Percentiles rank a stretch among this genome's conserved stretches.
Evolutionary conservation across 371 early-diverging fungal species (phyloP).

Genomic region (Actinomortierella ambigua): DNA sequence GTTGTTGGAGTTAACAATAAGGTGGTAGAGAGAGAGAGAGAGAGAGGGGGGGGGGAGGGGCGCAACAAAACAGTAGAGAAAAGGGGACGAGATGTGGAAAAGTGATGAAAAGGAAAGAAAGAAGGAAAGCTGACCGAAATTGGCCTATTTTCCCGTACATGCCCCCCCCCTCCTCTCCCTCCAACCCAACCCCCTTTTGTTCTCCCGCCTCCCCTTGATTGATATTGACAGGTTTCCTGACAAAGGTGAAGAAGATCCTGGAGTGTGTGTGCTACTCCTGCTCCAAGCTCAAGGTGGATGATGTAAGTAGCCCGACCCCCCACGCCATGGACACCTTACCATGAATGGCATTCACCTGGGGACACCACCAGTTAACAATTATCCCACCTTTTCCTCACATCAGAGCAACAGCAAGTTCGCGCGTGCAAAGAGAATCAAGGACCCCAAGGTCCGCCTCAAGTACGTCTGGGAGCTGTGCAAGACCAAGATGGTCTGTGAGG

Average conservation of each 20-base stretch:
- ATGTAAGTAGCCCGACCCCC: slow-evolving; percentile 50
- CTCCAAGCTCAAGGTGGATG: slow-evolving; percentile 94
- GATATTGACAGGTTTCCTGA: slow-evolving; percentile 69
- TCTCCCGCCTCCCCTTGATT: neutral
- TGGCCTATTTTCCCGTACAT: neutral
- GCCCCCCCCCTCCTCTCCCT: neutral
- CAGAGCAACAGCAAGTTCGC: slow-evolving; percentile 77
- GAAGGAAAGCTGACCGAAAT: neutral
- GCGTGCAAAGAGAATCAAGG: slow-evolving; percentile 71
- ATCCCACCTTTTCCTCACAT: neutral
- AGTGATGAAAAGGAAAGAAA: slow-evolving; percentile 2
- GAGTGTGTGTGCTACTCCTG: slow-evolving; percentile 99
- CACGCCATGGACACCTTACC: neutral
- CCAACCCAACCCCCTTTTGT: neutral
- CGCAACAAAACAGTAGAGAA: neutral
- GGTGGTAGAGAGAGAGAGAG: neutral
- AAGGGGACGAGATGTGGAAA: neutral
- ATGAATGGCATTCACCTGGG: neutral
- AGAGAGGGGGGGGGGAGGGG: neutral
- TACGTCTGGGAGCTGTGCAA: slow-evolving; percentile 96
- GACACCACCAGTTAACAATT: slow-evolving; percentile 13
- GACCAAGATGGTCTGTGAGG: slow-evolving; percentile 87
- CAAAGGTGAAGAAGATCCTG: slow-evolving; percentile 96
- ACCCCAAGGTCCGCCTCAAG: slow-evolving; percentile 80
- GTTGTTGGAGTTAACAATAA: neutral